Evolutionary conservation across 805 yeast genomes (phyloP).

Genomic region (Hanseniaspora taiwanica): DNA sequence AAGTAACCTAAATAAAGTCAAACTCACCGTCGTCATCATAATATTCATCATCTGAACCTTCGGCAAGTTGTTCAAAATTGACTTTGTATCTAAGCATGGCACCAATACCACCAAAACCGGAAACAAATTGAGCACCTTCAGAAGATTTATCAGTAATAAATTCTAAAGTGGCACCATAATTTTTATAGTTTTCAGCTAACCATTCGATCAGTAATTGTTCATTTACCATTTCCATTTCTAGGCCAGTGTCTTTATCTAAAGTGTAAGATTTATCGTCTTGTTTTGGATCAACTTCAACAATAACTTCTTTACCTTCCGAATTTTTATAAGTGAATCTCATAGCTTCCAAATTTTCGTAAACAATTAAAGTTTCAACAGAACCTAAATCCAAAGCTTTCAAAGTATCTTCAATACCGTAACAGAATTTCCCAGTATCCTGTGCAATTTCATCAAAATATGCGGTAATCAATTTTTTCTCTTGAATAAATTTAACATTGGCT

Average conservation of each 20-base stretch:
- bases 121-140: slow-evolving; percentile 97
- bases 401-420: slow-evolving; percentile 96
- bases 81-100: slow-evolving; percentile 92
- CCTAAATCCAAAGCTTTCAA: slow-evolving; percentile 92
- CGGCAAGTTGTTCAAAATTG: slow-evolving; percentile 88
- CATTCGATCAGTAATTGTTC: slow-evolving; percentile 88
- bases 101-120: slow-evolving; percentile 99
- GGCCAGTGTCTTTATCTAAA: slow-evolving; percentile 73
- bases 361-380: slow-evolving; percentile 87
- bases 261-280: slow-evolving; percentile 64
- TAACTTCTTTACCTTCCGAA: slow-evolving; percentile 61
- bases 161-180: slow-evolving; percentile 89
- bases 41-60: slow-evolving; percentile 80
- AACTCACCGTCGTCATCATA: slow-evolving; percentile 50
- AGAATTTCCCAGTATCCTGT: slow-evolving; percentile 93
- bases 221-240: slow-evolving; percentile 78
- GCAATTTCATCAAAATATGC: slow-evolving; percentile 93
- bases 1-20: slow-evolving; percentile 5
- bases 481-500: slow-evolving; percentile 93
- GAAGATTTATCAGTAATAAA: slow-evolving; percentile 93
- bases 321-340: slow-evolving; percentile 77
- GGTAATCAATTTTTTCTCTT: slow-evolving; percentile 90
- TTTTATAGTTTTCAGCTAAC: slow-evolving; percentile 94
- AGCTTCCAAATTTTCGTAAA: slow-evolving; percentile 80
- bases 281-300: slow-evolving; percentile 61